These are phyloP conservation scores for Verbascum thapsus DNA, from an alignment of 257 asterid genomes.

Conservation along the genomic window DNA sequence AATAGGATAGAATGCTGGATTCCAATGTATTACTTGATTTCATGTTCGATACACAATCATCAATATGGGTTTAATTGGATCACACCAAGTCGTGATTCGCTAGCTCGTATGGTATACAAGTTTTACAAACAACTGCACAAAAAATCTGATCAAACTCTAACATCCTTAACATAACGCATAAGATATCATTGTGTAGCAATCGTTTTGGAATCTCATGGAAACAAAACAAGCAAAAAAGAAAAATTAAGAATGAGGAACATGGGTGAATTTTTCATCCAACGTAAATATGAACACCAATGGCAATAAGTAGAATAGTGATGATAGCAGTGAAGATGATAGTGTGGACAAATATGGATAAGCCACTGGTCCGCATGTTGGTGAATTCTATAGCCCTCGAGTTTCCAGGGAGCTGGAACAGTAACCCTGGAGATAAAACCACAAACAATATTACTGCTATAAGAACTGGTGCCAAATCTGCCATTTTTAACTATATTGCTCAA, in stretches of 20 bases:
- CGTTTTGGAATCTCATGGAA: too few species aligned
- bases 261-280: conserved; percentile 36
- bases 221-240: background rate
- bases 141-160: background rate
- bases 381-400: conserved; percentile 40
- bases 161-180: too few species aligned
- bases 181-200: too few species aligned
- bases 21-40: too few species aligned
- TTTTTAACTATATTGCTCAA: too few species aligned
- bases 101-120: too few species aligned
- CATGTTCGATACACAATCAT: too few species aligned
- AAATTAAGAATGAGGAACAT: background rate
- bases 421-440: conserved; percentile 48
- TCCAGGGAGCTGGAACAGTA: conserved; percentile 57
- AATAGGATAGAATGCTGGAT: background rate
- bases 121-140: background rate
- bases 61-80: too few species aligned
- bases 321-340: conserved; percentile 49
- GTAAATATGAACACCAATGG: conserved; percentile 47
- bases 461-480: conserved; percentile 59
- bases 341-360: conserved; percentile 48
- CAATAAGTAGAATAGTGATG: conserved; percentile 48
- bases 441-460: conserved; percentile 46
- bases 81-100: too few species aligned
- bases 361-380: conserved; percentile 48